Conservation (phyloP, 441 rosid genomes). For the Populus hybrid region DNA sequence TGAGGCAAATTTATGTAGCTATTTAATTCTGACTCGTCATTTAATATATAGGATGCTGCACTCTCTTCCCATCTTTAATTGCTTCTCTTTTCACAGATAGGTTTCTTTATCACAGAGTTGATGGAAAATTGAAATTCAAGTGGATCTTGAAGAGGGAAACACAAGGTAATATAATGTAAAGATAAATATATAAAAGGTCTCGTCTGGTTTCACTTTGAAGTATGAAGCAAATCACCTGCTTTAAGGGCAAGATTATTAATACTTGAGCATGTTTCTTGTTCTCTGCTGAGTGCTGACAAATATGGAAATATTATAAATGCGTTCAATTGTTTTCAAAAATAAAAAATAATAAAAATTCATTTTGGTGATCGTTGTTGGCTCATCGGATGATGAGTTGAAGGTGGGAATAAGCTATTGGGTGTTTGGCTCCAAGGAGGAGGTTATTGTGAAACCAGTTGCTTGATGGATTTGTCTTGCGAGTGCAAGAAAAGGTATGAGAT, state of each 20-base stretch:
- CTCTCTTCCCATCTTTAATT: background rate
- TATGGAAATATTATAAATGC: background rate
- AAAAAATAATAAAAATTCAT: no score
- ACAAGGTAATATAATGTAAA: background rate
- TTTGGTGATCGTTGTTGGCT: no score
- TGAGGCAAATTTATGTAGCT: background rate
- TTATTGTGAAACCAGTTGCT: constrained; percentile 29
- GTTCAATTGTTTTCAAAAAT: no score
- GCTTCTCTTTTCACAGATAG: background rate
- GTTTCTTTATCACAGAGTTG: background rate
- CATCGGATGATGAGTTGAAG: background rate
- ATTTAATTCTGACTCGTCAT: background rate
- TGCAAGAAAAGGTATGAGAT: constrained; percentile 48
- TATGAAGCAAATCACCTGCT: no score
- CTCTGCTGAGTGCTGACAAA: background rate
- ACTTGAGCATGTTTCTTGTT: background rate
- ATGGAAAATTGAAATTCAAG: background rate
- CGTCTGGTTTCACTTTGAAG: background rate
- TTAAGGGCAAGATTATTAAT: no score
- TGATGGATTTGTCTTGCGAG: constrained; percentile 33
- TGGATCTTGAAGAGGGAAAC: background rate
- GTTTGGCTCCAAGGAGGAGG: constrained; percentile 42
- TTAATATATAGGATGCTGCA: background rate
- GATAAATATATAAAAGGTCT: background rate
- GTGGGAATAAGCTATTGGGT: constrained; percentile 32